Conservation (phyloP, 805 yeast genomes). For the Pichia heedii region DNA sequence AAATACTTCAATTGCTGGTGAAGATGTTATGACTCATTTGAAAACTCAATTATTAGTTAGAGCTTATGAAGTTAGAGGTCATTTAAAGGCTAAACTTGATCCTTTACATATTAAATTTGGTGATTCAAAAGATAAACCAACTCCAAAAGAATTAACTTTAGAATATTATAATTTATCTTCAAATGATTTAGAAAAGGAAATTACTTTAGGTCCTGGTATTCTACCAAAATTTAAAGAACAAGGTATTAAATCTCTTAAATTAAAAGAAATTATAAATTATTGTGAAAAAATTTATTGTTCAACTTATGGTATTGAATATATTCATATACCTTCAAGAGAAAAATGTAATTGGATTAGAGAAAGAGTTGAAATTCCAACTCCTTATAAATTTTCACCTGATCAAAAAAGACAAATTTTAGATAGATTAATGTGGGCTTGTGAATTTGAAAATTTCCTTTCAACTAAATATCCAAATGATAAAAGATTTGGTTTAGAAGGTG, state of each 20-base stretch:
- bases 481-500: slow-evolving; percentile 98
- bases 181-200: slow-evolving; percentile 70
- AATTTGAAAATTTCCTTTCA: slow-evolving; percentile 86
- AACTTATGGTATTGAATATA: slow-evolving; percentile 86
- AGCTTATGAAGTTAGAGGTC: slow-evolving; percentile 98
- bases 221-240: slow-evolving; percentile 77
- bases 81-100: slow-evolving; percentile 88
- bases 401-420: slow-evolving; percentile 95
- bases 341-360: slow-evolving; percentile 99
- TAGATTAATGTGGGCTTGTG: slow-evolving; percentile 92
- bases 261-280: slow-evolving; percentile 66
- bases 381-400: slow-evolving; percentile 74
- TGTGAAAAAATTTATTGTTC: slow-evolving; percentile 85
- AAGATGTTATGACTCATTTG: slow-evolving; percentile 76
- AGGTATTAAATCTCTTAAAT: slow-evolving; percentile 52
- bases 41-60: slow-evolving; percentile 94
- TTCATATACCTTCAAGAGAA: slow-evolving; percentile 91
- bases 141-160: slow-evolving; percentile 81
- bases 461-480: slow-evolving; percentile 97
- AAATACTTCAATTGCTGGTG: slow-evolving; percentile 38
- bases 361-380: slow-evolving; percentile 85
- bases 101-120: slow-evolving; percentile 91
- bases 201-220: slow-evolving; percentile 95
- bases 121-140: slow-evolving; percentile 38
- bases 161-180: slow-evolving; percentile 90